Conservation (phyloP, 1,284 basidiomycete species). For the Boletus smithii region DNA sequence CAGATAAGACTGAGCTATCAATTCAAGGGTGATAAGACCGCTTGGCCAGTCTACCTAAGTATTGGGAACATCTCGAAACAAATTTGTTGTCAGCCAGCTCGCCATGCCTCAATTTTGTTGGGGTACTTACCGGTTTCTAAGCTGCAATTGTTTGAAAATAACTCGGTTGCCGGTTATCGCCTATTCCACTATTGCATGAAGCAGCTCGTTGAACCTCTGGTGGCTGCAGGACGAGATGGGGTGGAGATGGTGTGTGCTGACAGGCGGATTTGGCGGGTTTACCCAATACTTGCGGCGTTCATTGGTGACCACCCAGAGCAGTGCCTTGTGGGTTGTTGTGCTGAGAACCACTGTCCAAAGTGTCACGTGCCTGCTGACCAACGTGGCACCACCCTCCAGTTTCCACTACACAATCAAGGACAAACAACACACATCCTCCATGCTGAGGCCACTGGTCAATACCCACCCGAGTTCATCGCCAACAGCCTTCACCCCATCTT, state of each 20-base stretch:
- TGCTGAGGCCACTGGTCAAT: neutral
- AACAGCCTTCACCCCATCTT: neutral
- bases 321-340: neutral
- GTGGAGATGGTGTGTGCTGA: neutral
- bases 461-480: neutral
- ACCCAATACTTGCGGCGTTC: neutral
- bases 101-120: slow-evolving; percentile 12
- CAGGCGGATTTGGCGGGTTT: neutral
- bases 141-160: slow-evolving; percentile 7
- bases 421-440: neutral
- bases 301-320: neutral
- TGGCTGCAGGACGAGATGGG: neutral
- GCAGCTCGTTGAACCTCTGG: slow-evolving; percentile 3
- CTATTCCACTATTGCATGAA: slow-evolving; percentile 31
- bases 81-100: neutral
- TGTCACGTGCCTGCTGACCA: neutral
- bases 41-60: slow-evolving; percentile 24
- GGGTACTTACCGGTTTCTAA: slow-evolving; percentile 24
- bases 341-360: neutral
- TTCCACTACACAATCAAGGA: neutral
- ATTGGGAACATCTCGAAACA: slow-evolving; percentile 23
- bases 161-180: slow-evolving; percentile 1
- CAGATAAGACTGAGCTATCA: slow-evolving; percentile 16
- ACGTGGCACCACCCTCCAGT: neutral
- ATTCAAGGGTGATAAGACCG: slow-evolving; percentile 23